A percentile compares a stretch with the other conserved stretches of the same genome.
phyloP scores from a whole-genome alignment of 2,329 filamentous ascomycete genomes.

The Diplocarpon rosae region DNA sequence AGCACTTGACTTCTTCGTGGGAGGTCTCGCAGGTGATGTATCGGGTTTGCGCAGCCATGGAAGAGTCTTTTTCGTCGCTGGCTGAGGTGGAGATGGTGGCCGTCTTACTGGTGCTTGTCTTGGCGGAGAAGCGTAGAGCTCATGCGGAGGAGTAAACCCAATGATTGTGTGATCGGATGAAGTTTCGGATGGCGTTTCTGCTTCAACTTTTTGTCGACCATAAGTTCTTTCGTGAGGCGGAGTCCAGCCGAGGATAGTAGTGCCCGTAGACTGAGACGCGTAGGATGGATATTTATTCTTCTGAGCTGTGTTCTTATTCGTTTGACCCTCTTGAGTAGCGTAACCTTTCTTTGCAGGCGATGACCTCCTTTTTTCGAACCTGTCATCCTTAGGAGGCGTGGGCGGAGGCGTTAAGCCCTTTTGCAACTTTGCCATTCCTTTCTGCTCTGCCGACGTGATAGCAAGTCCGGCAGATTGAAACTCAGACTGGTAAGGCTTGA shows the following conservation, averaged over 20 bases:
- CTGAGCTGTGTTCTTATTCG: not conserved
- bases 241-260: conserved; percentile 13
- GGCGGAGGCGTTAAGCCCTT: conserved; percentile 6
- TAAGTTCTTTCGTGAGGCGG: conserved; percentile 15
- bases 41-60: conserved; percentile 22
- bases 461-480: conserved; percentile 44
- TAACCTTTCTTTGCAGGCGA: not conserved
- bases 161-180: conserved; percentile 14
- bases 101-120: not conserved
- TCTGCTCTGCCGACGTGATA: conserved; percentile 41
- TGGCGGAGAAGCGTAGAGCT: conserved; percentile 4
- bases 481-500: conserved; percentile 42
- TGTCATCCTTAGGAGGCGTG: conserved; percentile 12
- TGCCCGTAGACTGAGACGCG: conserved; percentile 16
- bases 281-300: conserved; percentile 11
- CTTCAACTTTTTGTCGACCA: not conserved
- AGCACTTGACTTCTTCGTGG: conserved; percentile 1
- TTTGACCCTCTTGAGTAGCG: not conserved
- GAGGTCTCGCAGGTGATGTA: conserved; percentile 6
- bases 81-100: not conserved
- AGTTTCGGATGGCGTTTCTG: not conserved
- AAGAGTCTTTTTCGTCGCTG: conserved; percentile 13
- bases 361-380: conserved; percentile 5
- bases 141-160: conserved; percentile 16
- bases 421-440: conserved; percentile 4